A percentile compares a stretch with the other conserved stretches of the same genome.
Evolutionary conservation across 1,139 yeast species (phyloP).

Genomic region (Sugiyamaella castrensis): DNA sequence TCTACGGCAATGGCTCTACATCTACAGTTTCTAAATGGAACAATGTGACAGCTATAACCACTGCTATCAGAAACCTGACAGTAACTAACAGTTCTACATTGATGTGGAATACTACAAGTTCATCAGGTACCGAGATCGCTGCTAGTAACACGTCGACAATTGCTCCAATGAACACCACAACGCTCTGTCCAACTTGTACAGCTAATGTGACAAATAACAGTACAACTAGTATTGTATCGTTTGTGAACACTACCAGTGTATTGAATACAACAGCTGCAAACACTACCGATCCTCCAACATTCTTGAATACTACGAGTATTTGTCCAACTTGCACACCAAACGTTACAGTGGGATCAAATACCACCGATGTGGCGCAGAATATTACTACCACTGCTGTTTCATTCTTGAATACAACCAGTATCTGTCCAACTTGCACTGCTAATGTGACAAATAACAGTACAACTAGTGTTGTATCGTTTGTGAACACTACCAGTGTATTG

Average conservation of each 20-base stretch:
- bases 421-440: not conserved
- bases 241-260: not conserved
- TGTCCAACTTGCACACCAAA: not conserved
- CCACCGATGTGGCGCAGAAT: not conserved
- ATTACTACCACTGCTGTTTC: not conserved
- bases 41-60: not conserved
- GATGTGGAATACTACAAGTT: not conserved
- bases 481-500: constrained; percentile 1
- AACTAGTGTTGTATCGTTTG: not conserved
- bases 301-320: not conserved
- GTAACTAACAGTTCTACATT: constrained; percentile 7
- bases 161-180: not conserved
- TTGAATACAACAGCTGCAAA: not conserved
- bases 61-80: constrained; percentile 1
- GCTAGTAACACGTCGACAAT: constrained; percentile 3
- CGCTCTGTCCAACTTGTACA: constrained; percentile 4
- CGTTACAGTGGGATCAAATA: not conserved
- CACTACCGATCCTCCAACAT: not conserved
- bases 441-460: not conserved
- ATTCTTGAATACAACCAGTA: not conserved
- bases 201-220: not conserved
- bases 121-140: constrained; percentile 4
- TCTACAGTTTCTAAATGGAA: not conserved
- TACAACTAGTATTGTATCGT: not conserved
- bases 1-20: not conserved